A percentile compares a stretch with the other conserved stretches of the same genome.
Evolutionary conservation across 371 early-diverging fungal genomes (phyloP).

Genomic region (Mortierella sp.): DNA sequence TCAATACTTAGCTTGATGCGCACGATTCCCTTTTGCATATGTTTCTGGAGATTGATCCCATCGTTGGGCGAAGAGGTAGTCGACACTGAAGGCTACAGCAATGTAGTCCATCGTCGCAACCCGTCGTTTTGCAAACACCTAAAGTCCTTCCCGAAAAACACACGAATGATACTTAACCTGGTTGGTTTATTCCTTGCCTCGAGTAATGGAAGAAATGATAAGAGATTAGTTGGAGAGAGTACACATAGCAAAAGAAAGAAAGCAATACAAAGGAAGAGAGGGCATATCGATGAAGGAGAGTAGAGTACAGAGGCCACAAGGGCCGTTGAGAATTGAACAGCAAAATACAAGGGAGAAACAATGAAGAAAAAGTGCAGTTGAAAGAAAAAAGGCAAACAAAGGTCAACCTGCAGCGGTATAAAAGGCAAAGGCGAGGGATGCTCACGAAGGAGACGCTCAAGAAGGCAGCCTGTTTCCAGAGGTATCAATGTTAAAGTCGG

Average conservation of each 20-base stretch:
- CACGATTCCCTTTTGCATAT: conserved; percentile 3
- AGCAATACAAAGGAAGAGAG: not conserved
- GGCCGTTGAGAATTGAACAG: not conserved
- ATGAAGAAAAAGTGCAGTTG: not conserved
- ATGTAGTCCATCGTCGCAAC: not conserved
- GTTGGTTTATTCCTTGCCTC: conserved; percentile 13
- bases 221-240: not conserved
- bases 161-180: conserved; percentile 1
- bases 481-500: not conserved
- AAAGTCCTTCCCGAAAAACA: not conserved
- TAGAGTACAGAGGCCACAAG: not conserved
- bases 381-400: not conserved
- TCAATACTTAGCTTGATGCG: conserved; percentile 33
- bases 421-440: not conserved
- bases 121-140: not conserved
- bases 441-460: not conserved
- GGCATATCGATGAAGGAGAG: not conserved
- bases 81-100: not conserved
- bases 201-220: conserved; percentile 7
- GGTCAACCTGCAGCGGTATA: not conserved
- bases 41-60: not conserved
- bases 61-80: not conserved
- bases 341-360: not conserved
- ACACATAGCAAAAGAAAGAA: not conserved
- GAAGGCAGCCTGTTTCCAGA: not conserved